These are phyloP conservation scores for Deuterostichococcus epilithicus DNA, from an alignment of 139 green algal genomes.

Conservation along the genomic window DNA sequence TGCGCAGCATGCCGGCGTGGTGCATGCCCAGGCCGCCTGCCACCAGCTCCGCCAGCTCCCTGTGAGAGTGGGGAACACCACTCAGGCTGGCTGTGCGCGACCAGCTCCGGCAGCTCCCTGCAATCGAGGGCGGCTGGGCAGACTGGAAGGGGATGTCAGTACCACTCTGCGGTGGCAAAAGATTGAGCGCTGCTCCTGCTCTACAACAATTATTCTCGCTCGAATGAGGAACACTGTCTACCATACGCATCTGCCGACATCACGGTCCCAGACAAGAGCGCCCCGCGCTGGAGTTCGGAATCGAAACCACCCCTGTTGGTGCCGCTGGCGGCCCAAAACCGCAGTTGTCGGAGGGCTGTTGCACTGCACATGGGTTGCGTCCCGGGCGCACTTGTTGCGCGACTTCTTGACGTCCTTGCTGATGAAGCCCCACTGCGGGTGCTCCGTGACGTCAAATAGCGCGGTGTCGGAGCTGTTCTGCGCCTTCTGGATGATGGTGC, in stretches of 20 bases:
- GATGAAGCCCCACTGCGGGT: conserved; percentile 53
- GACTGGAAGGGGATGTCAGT: not conserved
- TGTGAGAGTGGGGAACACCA: not conserved
- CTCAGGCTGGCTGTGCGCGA: not conserved
- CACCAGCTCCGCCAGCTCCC: conserved; percentile 32
- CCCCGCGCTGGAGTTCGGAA: no score
- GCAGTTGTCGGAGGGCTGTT: no score
- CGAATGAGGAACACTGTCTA: no score
- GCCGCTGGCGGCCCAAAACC: no score
- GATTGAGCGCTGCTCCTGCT: no score
- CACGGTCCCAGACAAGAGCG: no score
- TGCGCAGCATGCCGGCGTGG: conserved; percentile 95
- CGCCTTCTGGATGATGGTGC: conserved; percentile 59
- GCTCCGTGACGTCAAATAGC: conserved; percentile 60
- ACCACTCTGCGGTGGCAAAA: not conserved
- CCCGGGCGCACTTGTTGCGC: conserved; percentile 62
- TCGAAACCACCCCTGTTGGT: no score
- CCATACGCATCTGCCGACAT: no score
- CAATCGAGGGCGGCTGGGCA: not conserved
- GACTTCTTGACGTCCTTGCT: conserved; percentile 79
- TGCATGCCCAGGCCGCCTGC: conserved; percentile 85
- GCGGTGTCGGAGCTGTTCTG: conserved; percentile 46
- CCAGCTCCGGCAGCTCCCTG: conserved; percentile 27
- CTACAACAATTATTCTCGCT: not conserved
- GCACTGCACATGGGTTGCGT: no score